Evolutionary conservation across 768 basidiomycete species (phyloP).

Genomic region (Macrolepiota dolichaula): DNA sequence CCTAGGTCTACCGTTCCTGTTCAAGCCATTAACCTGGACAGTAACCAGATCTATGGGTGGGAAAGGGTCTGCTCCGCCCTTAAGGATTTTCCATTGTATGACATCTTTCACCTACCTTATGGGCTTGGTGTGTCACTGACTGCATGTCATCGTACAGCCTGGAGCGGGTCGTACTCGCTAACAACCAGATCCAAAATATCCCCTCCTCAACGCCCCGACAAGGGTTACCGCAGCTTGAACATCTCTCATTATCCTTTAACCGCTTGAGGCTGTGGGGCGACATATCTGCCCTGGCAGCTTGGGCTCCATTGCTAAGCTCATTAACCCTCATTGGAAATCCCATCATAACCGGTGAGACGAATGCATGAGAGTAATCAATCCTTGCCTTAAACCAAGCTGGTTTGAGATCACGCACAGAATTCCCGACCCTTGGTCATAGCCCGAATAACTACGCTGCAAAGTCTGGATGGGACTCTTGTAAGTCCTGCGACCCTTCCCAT

Average conservation of each 20-base stretch:
- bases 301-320: constrained; percentile 67
- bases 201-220: constrained; percentile 31
- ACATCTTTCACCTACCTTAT: constrained; percentile 13
- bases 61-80: constrained; percentile 41
- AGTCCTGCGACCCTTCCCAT: constrained; percentile 22
- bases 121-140: constrained; percentile 16
- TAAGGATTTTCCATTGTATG: constrained; percentile 43
- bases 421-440: constrained; percentile 64
- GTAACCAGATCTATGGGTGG: constrained; percentile 64
- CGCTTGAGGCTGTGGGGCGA: constrained; percentile 53
- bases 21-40: constrained; percentile 64
- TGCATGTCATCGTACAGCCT: constrained; percentile 42
- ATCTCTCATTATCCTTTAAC: constrained; percentile 67
- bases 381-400: constrained; percentile 23
- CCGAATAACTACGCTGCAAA: constrained; percentile 56
- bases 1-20: constrained; percentile 28
- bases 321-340: constrained; percentile 65
- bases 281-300: constrained; percentile 60
- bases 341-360: constrained; percentile 47
- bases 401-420: constrained; percentile 31
- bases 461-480: constrained; percentile 65
- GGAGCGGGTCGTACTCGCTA: constrained; percentile 61
- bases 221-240: constrained; percentile 37
- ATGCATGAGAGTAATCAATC: constrained; percentile 4
- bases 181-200: constrained; percentile 55